Base-by-base conservation (phyloP, 2,329 filamentous ascomycete genomes). In the Rutstroemia sp. region DNA sequence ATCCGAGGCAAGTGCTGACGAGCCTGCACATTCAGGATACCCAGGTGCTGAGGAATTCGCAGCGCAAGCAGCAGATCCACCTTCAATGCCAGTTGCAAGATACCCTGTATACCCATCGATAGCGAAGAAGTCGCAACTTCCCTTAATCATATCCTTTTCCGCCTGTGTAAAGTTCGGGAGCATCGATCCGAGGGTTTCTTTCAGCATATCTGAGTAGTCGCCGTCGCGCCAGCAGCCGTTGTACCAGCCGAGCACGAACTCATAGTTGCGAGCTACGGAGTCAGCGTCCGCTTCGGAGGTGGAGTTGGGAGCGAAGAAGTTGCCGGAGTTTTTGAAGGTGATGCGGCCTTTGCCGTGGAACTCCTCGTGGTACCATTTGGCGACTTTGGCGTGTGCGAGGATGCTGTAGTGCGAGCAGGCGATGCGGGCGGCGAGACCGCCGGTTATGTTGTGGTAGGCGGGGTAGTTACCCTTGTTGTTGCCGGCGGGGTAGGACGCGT, bases 31-130 rank as follows among this genome's bases (percentile, higher is more conserved):
- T 44, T 62, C 60, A 0, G 65, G 65, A 23, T 54, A 67, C 1
- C 23, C 21, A 0, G 59, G 57, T 19, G 60, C 17, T 0, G 46
- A 57, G 5, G 55, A 27, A 25, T 75, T 73, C 5, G 62, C 57
- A 1, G 68, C 59, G 58, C 73, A 75, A 9, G 68, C 70, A 10
- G 68, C 70, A 38, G 73, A 68, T 16, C 72, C 72, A 51, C 70
- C 69, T 10, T 57, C 34, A 5, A 67, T 67, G 2, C 68, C 70
- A 14, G 64, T 60, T 52, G 69, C 67, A 12, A 66, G 65, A 51
- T 61, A 69, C 1, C 71, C 76, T 0, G 79, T 82, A 68, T 84
- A 84, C 0, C 79, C 76, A 58, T 84, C 80, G 34, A 84, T 75
- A 3, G 75, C 78, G 45, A 81, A 73, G 60, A 82, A 80, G 63